Conservation (phyloP, 768 basidiomycete species). For the Hypholoma fasciculare region DNA sequence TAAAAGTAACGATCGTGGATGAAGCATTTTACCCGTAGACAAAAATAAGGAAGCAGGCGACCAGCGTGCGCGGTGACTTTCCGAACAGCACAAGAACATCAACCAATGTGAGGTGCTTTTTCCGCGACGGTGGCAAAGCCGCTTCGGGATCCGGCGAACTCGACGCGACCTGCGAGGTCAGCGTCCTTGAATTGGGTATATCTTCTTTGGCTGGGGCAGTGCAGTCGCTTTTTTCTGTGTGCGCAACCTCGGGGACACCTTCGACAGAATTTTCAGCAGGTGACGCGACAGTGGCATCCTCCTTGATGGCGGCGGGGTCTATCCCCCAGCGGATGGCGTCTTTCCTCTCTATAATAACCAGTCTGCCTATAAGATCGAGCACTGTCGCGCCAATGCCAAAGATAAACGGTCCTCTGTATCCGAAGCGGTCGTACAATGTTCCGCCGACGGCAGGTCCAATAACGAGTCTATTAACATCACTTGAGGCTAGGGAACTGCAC, state of each 20-base stretch:
- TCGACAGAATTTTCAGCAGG: no score
- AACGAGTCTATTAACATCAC: conserved; percentile 36
- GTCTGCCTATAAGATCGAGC: conserved; percentile 52
- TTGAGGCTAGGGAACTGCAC: conserved; percentile 5
- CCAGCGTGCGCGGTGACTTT: conserved; percentile 50
- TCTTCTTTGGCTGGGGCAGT: background rate
- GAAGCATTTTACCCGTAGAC: conserved; percentile 49
- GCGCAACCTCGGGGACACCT: no score
- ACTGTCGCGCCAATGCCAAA: conserved; percentile 46
- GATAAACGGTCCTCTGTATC: conserved; percentile 62
- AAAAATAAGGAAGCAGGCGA: conserved; percentile 43
- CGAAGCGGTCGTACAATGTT: conserved; percentile 49
- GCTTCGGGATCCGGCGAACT: background rate
- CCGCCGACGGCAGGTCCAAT: conserved; percentile 63
- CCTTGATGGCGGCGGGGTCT: conserved; percentile 32
- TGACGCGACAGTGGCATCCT: background rate
- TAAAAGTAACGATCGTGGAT: background rate
- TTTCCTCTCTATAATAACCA: conserved; percentile 58
- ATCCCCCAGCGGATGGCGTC: conserved; percentile 48
- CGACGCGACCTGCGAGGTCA: no score
- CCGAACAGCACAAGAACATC: conserved; percentile 41
- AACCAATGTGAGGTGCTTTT: conserved; percentile 34
- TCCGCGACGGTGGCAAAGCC: background rate
- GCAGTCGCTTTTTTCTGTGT: no score
- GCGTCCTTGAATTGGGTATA: background rate